Conservation (phyloP, 2,329 filamentous ascomycete genomes). For the Raffaelea deltoideospora region DNA sequence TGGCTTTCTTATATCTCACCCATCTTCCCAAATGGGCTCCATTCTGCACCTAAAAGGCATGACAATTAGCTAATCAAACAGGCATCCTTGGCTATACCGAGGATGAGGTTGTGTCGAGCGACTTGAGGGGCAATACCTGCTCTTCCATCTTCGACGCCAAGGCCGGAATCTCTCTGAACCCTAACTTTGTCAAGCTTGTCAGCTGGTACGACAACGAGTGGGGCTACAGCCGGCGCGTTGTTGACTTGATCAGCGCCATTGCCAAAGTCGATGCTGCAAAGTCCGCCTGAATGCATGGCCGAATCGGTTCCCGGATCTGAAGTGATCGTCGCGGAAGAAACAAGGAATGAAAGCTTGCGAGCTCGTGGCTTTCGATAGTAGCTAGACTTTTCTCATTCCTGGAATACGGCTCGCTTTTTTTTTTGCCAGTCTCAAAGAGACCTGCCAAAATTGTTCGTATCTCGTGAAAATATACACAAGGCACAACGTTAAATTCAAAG, state of each 20-base stretch:
- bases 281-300: slow-evolving; percentile 21
- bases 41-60: no score
- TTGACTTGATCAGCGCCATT: slow-evolving; percentile 68
- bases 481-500: no score
- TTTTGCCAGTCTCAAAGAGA: no score
- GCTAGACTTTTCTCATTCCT: no score
- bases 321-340: no score
- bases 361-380: no score
- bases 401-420: no score
- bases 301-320: not conserved
- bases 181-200: slow-evolving; percentile 98
- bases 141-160: slow-evolving; percentile 99
- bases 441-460: no score
- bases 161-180: slow-evolving; percentile 96
- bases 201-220: slow-evolving; percentile 99
- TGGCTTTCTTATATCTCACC: not conserved
- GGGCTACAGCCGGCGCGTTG: slow-evolving; percentile 94
- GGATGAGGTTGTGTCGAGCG: slow-evolving; percentile 88
- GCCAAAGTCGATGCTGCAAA: slow-evolving; percentile 53
- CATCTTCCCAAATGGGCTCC: no score
- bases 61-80: no score
- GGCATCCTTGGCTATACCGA: slow-evolving; percentile 89
- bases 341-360: no score
- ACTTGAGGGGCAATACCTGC: slow-evolving; percentile 82
- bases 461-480: no score